phyloP scores from a whole-genome alignment of 2,329 filamentous ascomycete genomes.

The Sporothrix pallida region DNA sequence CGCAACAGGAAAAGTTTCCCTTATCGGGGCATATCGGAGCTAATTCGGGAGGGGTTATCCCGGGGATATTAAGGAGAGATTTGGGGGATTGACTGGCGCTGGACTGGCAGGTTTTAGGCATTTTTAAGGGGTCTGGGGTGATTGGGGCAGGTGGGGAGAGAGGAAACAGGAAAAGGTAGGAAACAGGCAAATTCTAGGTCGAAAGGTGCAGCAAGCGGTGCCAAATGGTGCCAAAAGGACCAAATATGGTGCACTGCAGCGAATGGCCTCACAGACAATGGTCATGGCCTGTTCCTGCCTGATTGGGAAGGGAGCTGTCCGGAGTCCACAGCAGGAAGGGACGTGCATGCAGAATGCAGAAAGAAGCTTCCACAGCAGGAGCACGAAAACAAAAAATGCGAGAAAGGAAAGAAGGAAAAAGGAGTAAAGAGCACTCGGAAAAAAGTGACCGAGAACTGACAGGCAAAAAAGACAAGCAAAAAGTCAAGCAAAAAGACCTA shows the following conservation, averaged over 20 bases:
- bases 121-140: slow-evolving; percentile 32
- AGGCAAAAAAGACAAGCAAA: background rate
- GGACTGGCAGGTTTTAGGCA: slow-evolving; percentile 1
- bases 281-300: slow-evolving; percentile 30
- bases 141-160: background rate
- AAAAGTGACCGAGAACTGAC: slow-evolving; percentile 3
- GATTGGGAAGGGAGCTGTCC: slow-evolving; percentile 27
- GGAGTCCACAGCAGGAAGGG: slow-evolving; percentile 24
- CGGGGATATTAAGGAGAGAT: slow-evolving; percentile 1
- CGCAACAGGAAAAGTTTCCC: slow-evolving; percentile 6
- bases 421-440: background rate
- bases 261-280: slow-evolving; percentile 36
- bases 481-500: slow-evolving; percentile 50
- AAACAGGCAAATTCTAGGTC: background rate
- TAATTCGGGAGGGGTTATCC: slow-evolving; percentile 33
- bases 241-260: slow-evolving; percentile 14
- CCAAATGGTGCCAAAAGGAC: background rate
- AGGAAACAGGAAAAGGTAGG: background rate
- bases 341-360: slow-evolving; percentile 28
- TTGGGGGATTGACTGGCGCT: background rate
- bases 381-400: slow-evolving; percentile 10
- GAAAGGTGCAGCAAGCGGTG: background rate
- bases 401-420: background rate
- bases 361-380: slow-evolving; percentile 5
- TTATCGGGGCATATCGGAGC: slow-evolving; percentile 35